Percentiles rank a stretch among this genome's conserved stretches.
Conservation (phyloP, 129 eudicot species). For the Pulicaria dysenterica region DNA sequence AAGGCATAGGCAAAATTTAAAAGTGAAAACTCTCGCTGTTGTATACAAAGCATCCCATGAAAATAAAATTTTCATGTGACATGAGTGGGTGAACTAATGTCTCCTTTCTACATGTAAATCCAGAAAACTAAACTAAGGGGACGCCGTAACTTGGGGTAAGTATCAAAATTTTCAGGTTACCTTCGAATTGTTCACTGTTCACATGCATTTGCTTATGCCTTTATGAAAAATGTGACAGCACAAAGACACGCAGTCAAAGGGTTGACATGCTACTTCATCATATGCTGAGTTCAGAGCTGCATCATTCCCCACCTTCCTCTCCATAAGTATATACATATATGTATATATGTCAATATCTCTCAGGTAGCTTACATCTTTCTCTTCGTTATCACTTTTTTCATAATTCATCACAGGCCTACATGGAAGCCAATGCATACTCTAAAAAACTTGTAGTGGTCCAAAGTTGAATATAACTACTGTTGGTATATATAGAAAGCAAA, state of each 20-base stretch:
- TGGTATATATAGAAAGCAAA: too few relatives aligned
- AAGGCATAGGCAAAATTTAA: background rate
- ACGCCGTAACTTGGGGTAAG: constrained; percentile 64
- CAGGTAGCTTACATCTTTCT: background rate
- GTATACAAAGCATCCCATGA: background rate
- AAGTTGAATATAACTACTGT: too few relatives aligned
- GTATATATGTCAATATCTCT: background rate
- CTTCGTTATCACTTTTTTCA: too few relatives aligned
- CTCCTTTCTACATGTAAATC: constrained; percentile 11
- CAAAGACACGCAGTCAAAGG: constrained; percentile 77
- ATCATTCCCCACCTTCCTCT: constrained; percentile 33
- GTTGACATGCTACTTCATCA: constrained; percentile 87
- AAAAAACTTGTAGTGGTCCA: too few relatives aligned
- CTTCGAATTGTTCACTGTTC: background rate
- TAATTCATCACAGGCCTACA: too few relatives aligned
- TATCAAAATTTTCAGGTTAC: constrained; percentile 7
- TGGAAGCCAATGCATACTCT: too few relatives aligned
- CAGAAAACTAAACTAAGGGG: constrained; percentile 49
- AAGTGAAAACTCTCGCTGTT: background rate
- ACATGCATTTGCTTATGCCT: background rate
- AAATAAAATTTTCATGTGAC: background rate
- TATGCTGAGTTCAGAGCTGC: constrained; percentile 80
- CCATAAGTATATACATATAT: constrained; percentile 27
- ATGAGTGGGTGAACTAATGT: constrained; percentile 6
- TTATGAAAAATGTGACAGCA: constrained; percentile 38